Conservation (phyloP, 2,329 filamentous ascomycete species). For the Colletotrichum limetticola region DNA sequence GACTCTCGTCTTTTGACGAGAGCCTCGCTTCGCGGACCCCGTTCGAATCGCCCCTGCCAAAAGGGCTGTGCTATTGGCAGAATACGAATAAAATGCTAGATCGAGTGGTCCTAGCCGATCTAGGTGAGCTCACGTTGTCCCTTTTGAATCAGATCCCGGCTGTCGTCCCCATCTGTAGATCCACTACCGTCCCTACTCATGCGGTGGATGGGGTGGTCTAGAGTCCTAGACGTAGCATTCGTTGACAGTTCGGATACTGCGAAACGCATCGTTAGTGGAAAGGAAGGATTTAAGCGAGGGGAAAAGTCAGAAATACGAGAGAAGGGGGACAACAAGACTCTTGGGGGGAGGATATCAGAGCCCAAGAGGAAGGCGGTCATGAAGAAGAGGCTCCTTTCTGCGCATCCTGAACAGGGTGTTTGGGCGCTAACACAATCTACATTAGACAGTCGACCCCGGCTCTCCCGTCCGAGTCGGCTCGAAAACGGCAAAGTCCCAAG, state of each 20-base stretch:
- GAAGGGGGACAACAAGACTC: not conserved
- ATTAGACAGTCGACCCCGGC: not conserved
- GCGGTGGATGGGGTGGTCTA: slow-evolving; percentile 1
- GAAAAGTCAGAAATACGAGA: not conserved
- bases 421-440: not conserved
- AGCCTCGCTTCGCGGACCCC: not conserved
- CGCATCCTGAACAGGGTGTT: not conserved
- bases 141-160: slow-evolving; percentile 18
- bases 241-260: not conserved
- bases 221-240: not conserved
- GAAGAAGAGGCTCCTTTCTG: not conserved
- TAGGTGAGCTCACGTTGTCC: not conserved
- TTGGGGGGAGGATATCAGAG: not conserved
- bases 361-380: not conserved
- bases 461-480: not conserved
- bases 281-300: not conserved
- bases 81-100: slow-evolving; percentile 14
- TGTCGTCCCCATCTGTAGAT: not conserved
- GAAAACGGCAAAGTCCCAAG: not conserved
- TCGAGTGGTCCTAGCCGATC: slow-evolving; percentile 21
- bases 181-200: slow-evolving; percentile 20
- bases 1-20: not conserved
- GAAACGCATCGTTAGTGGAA: not conserved
- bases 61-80: slow-evolving; percentile 6
- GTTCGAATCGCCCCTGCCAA: not conserved